Conservation (phyloP, 179 eudicot species). For the Carnegiea gigantea region DNA sequence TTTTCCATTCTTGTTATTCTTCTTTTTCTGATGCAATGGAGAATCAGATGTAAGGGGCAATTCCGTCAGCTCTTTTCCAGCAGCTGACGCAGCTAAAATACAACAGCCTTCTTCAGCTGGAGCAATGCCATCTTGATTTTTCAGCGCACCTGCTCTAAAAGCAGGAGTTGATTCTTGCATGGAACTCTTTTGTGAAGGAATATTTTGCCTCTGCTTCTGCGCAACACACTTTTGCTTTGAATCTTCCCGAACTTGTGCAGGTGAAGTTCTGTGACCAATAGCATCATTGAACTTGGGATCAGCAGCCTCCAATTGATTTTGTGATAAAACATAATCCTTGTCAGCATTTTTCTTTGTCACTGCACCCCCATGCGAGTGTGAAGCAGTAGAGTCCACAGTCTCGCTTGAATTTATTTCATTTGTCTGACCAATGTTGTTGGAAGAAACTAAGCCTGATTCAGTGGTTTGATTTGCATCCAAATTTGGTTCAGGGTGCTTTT, state of each 20-base stretch:
- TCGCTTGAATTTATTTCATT: slow-evolving; percentile 25
- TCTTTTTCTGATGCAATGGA: slow-evolving; percentile 53
- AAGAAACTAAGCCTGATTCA: slow-evolving; percentile 30
- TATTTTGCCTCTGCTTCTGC: slow-evolving; percentile 58
- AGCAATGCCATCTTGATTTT: slow-evolving; percentile 22
- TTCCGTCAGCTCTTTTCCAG: slow-evolving; percentile 25
- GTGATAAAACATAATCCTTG: slow-evolving; percentile 28
- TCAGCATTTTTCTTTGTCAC: slow-evolving; percentile 26
- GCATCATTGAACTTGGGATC: slow-evolving; percentile 32
- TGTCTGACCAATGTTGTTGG: slow-evolving; percentile 26
- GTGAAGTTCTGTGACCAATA: slow-evolving; percentile 32
- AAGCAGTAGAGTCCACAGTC: slow-evolving; percentile 32
- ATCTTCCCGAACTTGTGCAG: slow-evolving; percentile 36
- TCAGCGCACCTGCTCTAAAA: slow-evolving; percentile 26
- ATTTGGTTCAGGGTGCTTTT: slow-evolving; percentile 30
- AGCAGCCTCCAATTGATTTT: slow-evolving; percentile 24
- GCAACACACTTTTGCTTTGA: slow-evolving; percentile 53
- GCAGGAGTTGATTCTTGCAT: slow-evolving; percentile 34
- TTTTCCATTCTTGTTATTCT: slow-evolving; percentile 49
- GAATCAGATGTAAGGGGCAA: slow-evolving; percentile 33
- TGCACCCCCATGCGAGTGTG: slow-evolving; percentile 18
- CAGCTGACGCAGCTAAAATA: slow-evolving; percentile 27
- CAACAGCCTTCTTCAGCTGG: slow-evolving; percentile 33
- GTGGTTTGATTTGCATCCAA: slow-evolving; percentile 27
- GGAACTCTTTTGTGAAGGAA: slow-evolving; percentile 34